These are phyloP conservation scores for Pythium dissotocum DNA, from an alignment of 352 stramenopile species.

Conservation along the genomic window DNA sequence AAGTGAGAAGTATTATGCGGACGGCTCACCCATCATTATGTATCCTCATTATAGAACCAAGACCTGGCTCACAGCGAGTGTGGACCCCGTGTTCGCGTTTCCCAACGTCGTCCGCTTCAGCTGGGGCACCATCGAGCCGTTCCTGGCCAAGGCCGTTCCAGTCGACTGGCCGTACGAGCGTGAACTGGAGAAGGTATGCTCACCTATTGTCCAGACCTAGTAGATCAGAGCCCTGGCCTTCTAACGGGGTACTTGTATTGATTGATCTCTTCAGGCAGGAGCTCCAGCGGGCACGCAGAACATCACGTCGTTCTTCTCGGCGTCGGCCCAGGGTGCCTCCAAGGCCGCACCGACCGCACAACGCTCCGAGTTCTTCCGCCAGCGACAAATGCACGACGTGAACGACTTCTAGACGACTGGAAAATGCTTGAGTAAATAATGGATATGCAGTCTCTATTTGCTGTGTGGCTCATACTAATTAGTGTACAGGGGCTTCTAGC, in stretches of 20 bases:
- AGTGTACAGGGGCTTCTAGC: neutral
- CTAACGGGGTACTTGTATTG: neutral
- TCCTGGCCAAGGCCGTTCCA: constrained; percentile 29
- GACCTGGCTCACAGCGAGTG: constrained; percentile 82
- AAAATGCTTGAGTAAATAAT: neutral
- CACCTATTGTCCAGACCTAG: neutral
- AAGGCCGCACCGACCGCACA: constrained; percentile 26
- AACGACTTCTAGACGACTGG: constrained; percentile 46
- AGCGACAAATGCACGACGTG: constrained; percentile 63
- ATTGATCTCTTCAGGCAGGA: constrained; percentile 37
- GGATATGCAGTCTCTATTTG: constrained; percentile 5
- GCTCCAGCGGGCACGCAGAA: constrained; percentile 67
- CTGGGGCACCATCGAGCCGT: constrained; percentile 68
- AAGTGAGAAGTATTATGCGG: neutral
- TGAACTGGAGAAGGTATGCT: constrained; percentile 30
- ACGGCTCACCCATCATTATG: neutral
- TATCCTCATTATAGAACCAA: constrained; percentile 50
- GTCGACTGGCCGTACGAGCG: constrained; percentile 40
- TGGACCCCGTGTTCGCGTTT: constrained; percentile 86
- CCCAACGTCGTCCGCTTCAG: constrained; percentile 83
- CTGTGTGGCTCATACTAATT: neutral
- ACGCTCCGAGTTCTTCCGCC: constrained; percentile 53
- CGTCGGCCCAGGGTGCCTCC: constrained; percentile 25
- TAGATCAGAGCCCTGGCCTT: too few species aligned
- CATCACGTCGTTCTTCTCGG: constrained; percentile 77